Percentiles rank a stretch among this genome's conserved stretches.
These are phyloP conservation scores for Rhizopus arrhizus DNA, from an alignment of 371 early-diverging fungal genomes.

Conservation along the genomic window DNA sequence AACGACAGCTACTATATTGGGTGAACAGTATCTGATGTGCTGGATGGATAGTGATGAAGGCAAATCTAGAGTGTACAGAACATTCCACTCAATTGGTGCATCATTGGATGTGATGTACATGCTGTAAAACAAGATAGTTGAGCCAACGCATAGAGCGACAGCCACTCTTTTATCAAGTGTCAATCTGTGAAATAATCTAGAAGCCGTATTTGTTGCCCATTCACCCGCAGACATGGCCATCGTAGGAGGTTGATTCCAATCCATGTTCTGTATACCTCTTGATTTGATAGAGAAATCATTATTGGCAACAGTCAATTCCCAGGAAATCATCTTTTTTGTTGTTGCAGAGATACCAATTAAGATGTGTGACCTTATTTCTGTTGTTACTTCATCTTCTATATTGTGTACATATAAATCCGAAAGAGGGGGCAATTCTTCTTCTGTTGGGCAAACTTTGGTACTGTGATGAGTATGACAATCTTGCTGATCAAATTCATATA, in stretches of 20 bases:
- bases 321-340: constrained; percentile 20
- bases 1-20: constrained; percentile 21
- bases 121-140: constrained; percentile 19
- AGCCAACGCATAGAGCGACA: constrained; percentile 15
- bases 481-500: constrained; percentile 34
- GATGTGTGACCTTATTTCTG: constrained; percentile 17
- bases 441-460: constrained; percentile 2
- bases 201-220: constrained; percentile 29
- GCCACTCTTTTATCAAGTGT: constrained; percentile 6
- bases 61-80: constrained; percentile 28
- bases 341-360: constrained; percentile 32
- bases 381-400: constrained; percentile 13
- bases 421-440: constrained; percentile 5
- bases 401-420: constrained; percentile 39
- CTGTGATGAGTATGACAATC: constrained; percentile 40
- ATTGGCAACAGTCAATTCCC: constrained; percentile 25
- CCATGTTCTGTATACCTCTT: constrained; percentile 11
- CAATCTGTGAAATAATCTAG: constrained; percentile 25
- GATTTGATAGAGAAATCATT: constrained; percentile 9
- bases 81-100: constrained; percentile 26
- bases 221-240: constrained; percentile 18
- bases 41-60: constrained; percentile 1
- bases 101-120: not conserved
- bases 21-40: constrained; percentile 20
- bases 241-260: constrained; percentile 13